These are phyloP conservation scores for Ascochyta fabae DNA, from an alignment of 2,329 filamentous ascomycete species.

Conservation along the genomic window DNA sequence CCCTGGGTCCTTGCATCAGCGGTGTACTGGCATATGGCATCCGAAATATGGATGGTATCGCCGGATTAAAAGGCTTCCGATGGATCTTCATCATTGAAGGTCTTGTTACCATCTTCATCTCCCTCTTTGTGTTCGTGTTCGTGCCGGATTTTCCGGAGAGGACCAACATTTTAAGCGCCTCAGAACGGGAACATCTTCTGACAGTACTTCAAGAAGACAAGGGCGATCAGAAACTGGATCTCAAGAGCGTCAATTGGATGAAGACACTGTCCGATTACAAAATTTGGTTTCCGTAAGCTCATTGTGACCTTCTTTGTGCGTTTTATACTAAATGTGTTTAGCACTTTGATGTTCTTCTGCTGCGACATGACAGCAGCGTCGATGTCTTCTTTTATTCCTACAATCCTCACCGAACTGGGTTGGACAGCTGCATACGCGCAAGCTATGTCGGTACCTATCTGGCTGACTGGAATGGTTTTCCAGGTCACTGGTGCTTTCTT, in stretches of 20 bases:
- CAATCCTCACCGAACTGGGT: slow-evolving; percentile 44
- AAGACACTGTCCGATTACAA: slow-evolving; percentile 60
- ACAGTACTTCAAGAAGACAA: slow-evolving; percentile 57
- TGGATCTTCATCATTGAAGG: slow-evolving; percentile 69
- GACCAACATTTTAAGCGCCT: slow-evolving; percentile 56
- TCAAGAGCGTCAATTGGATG: slow-evolving; percentile 55
- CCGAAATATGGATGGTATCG: slow-evolving; percentile 39
- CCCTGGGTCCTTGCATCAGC: slow-evolving; percentile 62
- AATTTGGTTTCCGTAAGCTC: slow-evolving; percentile 61
- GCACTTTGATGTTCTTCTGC: slow-evolving; percentile 44
- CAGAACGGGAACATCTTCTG: slow-evolving; percentile 60
- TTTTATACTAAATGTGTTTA: slow-evolving; percentile 17
- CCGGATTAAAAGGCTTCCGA: slow-evolving; percentile 35
- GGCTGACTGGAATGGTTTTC: slow-evolving; percentile 37
- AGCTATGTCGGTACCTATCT: slow-evolving; percentile 46
- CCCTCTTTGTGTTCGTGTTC: slow-evolving; percentile 56
- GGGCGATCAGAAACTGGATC: slow-evolving; percentile 53
- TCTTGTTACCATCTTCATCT: slow-evolving; percentile 58
- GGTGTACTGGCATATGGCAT: slow-evolving; percentile 58
- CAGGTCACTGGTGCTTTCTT: slow-evolving; percentile 32
- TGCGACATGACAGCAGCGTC: slow-evolving; percentile 45
- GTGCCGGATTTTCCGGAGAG: slow-evolving; percentile 61
- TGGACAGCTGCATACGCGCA: slow-evolving; percentile 42
- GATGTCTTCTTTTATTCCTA: slow-evolving; percentile 42
- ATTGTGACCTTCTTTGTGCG: slow-evolving; percentile 50